Evolutionary conservation across 2,329 filamentous ascomycete genomes (phyloP).

Genomic region (Aspergillus quadricinctus): DNA sequence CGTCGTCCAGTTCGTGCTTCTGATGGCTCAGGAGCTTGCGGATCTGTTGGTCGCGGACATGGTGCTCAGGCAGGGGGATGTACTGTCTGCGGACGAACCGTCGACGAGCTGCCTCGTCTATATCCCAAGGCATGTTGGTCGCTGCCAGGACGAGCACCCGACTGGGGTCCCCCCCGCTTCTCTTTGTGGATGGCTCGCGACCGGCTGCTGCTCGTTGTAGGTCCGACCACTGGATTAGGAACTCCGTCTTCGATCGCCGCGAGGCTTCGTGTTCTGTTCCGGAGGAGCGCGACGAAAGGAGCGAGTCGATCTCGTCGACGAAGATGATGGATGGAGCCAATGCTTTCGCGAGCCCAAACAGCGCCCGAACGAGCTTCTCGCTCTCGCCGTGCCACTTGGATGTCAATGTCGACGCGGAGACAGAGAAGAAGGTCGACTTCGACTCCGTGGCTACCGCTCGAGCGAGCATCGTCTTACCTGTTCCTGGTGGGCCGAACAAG

Average conservation of each 20-base stretch:
- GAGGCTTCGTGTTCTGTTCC: slow-evolving; percentile 85
- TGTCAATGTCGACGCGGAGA: slow-evolving; percentile 88
- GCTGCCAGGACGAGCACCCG: slow-evolving; percentile 90
- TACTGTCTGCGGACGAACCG: slow-evolving; percentile 93
- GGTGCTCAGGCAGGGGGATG: slow-evolving; percentile 83
- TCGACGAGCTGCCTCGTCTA: slow-evolving; percentile 88
- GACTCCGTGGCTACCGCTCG: slow-evolving; percentile 93
- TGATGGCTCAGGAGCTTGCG: slow-evolving; percentile 78
- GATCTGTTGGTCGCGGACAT: slow-evolving; percentile 75
- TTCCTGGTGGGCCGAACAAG: slow-evolving; percentile 94
- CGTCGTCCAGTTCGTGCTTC: slow-evolving; percentile 70
- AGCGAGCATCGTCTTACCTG: slow-evolving; percentile 96
- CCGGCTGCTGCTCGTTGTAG: slow-evolving; percentile 88
- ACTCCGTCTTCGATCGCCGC: slow-evolving; percentile 92
- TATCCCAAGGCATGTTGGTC: slow-evolving; percentile 95
- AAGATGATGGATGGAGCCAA: slow-evolving; percentile 96
- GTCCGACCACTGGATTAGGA: slow-evolving; percentile 95
- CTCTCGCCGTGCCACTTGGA: slow-evolving; percentile 96
- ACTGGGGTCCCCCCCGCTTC: slow-evolving; percentile 72
- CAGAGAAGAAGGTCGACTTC: slow-evolving; percentile 92
- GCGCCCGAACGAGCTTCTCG: slow-evolving; percentile 88
- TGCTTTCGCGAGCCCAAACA: slow-evolving; percentile 84
- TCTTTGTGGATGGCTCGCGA: slow-evolving; percentile 59
- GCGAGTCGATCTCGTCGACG: slow-evolving; percentile 94
- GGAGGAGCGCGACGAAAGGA: slow-evolving; percentile 77